Percentiles rank a stretch among this genome's conserved stretches.
phyloP scores from a whole-genome alignment of 441 rosid species.

The Populus hybrid region DNA sequence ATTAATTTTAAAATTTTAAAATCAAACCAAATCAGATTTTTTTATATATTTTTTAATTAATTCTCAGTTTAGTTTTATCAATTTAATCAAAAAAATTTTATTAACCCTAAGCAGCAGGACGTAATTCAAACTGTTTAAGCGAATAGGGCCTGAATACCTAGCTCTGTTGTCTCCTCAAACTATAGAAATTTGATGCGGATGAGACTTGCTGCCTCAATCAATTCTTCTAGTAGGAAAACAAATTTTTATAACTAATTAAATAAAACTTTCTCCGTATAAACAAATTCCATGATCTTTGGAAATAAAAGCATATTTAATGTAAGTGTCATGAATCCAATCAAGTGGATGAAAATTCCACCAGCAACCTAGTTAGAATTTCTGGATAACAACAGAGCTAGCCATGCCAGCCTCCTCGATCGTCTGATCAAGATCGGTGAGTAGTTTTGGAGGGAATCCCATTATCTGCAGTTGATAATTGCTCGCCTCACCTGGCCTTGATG shows the following conservation, averaged over 20 bases:
- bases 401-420: constrained; percentile 83
- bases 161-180: not conserved
- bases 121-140: not conserved
- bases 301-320: not conserved
- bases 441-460: constrained; percentile 91
- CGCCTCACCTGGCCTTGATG: constrained; percentile 62
- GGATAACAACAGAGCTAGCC: constrained; percentile 87
- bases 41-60: no score
- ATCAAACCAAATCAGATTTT: no score
- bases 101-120: no score
- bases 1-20: no score
- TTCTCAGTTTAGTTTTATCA: no score
- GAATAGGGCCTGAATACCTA: not conserved
- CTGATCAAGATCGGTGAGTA: constrained; percentile 55
- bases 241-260: no score
- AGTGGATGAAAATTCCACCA: not conserved
- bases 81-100: no score
- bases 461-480: constrained; percentile 72
- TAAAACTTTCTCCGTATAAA: not conserved
- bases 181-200: not conserved
- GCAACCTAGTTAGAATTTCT: constrained; percentile 49
- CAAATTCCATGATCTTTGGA: not conserved
- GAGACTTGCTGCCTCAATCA: not conserved
- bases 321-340: not conserved
- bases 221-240: not conserved